These are phyloP conservation scores for Pythium dissotocum DNA, from an alignment of 352 stramenopile species.

Conservation along the genomic window DNA sequence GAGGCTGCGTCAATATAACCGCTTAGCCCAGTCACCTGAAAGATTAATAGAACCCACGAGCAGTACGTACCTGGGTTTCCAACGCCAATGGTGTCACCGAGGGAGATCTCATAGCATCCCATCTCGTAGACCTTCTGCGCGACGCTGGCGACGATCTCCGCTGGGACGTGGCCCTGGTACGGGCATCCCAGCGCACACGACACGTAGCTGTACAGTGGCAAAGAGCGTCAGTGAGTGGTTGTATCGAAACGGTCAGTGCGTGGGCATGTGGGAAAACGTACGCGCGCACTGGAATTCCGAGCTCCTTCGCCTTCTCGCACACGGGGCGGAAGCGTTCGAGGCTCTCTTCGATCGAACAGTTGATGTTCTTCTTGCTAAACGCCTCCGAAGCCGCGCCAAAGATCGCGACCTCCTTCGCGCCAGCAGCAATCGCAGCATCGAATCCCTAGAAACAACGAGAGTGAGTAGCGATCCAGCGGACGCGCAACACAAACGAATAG, in stretches of 20 bases:
- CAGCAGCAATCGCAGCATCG: conserved; percentile 77
- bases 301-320: conserved; percentile 71
- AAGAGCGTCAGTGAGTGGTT: not conserved
- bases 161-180: conserved; percentile 91
- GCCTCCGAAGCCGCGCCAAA: conserved; percentile 95
- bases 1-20: conserved; percentile 42
- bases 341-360: conserved; percentile 96
- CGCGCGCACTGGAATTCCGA: conserved; percentile 90
- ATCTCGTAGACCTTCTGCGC: conserved; percentile 88
- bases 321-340: conserved; percentile 92
- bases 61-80: conserved; percentile 73
- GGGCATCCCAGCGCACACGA: conserved; percentile 97
- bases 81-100: conserved; percentile 94
- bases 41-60: not conserved
- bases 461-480: not conserved
- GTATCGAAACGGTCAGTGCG: not conserved
- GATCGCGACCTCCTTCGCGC: conserved; percentile 94
- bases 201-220: conserved; percentile 76
- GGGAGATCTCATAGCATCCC: conserved; percentile 95
- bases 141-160: conserved; percentile 83
- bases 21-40: not conserved
- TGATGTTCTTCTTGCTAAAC: conserved; percentile 97
- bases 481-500: not conserved
- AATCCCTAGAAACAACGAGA: conserved; percentile 60
- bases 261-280: conserved; percentile 25